phyloP scores from a whole-genome alignment of 768 basidiomycete genomes.

The Dendrothele bispora region DNA sequence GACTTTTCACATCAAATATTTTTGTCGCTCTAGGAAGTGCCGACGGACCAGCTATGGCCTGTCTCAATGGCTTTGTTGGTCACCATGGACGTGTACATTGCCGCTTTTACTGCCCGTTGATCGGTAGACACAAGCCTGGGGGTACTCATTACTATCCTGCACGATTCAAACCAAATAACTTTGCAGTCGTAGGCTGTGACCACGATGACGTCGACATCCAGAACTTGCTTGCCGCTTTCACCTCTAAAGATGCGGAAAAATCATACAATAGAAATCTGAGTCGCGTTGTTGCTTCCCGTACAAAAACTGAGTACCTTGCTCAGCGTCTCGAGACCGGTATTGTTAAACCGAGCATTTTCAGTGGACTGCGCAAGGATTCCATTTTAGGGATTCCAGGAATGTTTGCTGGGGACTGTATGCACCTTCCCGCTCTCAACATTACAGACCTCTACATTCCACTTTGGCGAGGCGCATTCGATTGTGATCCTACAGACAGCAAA shows the following conservation, averaged over 20 bases:
- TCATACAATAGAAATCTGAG: background rate
- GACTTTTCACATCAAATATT: conserved; percentile 8
- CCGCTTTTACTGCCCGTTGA: conserved; percentile 17
- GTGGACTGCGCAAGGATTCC: conserved; percentile 15
- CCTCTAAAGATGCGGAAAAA: background rate
- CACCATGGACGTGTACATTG: conserved; percentile 22
- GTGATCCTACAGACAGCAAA: conserved; percentile 5
- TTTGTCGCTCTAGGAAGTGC: conserved; percentile 20
- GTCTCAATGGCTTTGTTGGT: conserved; percentile 24
- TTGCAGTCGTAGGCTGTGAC: conserved; percentile 16
- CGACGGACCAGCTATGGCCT: conserved; percentile 22
- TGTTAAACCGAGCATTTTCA: conserved; percentile 24
- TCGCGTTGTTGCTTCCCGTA: background rate
- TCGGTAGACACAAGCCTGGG: conserved; percentile 16
- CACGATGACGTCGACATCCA: conserved; percentile 16
- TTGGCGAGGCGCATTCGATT: conserved; percentile 18
- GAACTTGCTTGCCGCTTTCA: background rate
- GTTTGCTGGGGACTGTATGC: conserved; percentile 31
- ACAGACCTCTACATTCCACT: conserved; percentile 25
- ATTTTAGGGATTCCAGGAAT: conserved; percentile 18
- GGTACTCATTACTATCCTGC: conserved; percentile 22
- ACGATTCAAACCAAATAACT: conserved; percentile 17
- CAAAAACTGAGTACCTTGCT: conserved; percentile 4
- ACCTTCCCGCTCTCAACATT: conserved; percentile 26
- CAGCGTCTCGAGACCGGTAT: conserved; percentile 24